A percentile compares a stretch with the other conserved stretches of the same genome.
Evolutionary conservation across 306 rosid genomes (phyloP).

Genomic region (Vigna radiata): DNA sequence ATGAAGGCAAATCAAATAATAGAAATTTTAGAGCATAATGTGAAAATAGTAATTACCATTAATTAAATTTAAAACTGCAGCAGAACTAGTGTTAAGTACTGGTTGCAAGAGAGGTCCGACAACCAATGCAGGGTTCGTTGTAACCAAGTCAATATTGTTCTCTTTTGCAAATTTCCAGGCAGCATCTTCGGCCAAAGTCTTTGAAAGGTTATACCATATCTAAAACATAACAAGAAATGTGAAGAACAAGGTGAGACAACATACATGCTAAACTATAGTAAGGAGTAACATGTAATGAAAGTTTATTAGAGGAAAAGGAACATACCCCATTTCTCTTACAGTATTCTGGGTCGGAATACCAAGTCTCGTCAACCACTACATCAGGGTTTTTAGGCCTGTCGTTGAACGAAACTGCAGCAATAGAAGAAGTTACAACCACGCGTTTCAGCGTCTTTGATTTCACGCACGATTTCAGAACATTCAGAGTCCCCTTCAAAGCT

Average conservation of each 20-base stretch:
- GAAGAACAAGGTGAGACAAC: not conserved
- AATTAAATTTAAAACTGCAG: slow-evolving; percentile 47
- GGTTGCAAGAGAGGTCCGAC: slow-evolving; percentile 80
- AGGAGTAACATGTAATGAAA: no score
- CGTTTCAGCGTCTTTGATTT: slow-evolving; percentile 41
- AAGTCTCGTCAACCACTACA: slow-evolving; percentile 47
- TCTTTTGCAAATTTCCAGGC: slow-evolving; percentile 78
- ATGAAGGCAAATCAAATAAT: not conserved
- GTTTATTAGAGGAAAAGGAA: not conserved
- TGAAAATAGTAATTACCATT: slow-evolving; percentile 50
- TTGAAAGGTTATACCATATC: slow-evolving; percentile 64
- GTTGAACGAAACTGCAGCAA: not conserved
- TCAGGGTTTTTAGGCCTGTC: slow-evolving; percentile 47
- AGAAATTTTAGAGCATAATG: not conserved
- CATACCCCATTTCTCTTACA: slow-evolving; percentile 33
- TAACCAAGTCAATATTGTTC: slow-evolving; percentile 72
- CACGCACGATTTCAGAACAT: slow-evolving; percentile 50
- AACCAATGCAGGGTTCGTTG: slow-evolving; percentile 69
- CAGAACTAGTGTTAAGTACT: slow-evolving; percentile 59
- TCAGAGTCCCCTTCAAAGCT: slow-evolving; percentile 49
- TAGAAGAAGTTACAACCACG: slow-evolving; percentile 47
- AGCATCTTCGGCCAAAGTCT: slow-evolving; percentile 77
- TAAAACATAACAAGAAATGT: slow-evolving; percentile 41
- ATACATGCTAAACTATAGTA: not conserved
- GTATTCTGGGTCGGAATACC: slow-evolving; percentile 47